Evolutionary conservation across 257 asterid species (phyloP).

Genomic region (Fraxinus cuspidata): DNA sequence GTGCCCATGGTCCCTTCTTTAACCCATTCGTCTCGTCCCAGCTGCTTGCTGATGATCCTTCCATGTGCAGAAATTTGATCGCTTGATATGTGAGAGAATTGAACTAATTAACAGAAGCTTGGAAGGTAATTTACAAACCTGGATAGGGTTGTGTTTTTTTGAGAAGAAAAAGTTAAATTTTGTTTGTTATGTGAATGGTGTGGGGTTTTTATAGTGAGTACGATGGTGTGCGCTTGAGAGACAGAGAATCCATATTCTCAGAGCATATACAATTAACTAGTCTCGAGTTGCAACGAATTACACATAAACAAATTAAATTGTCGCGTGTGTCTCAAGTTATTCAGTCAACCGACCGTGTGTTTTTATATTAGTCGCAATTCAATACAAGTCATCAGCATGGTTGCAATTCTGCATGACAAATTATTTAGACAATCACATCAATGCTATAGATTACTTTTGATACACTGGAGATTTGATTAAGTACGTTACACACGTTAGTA

Average conservation of each 20-base stretch:
- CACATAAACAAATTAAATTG: neutral
- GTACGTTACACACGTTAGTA: neutral
- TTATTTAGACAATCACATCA: neutral
- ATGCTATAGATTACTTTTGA: too few relatives aligned
- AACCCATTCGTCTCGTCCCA: slow-evolving; percentile 14
- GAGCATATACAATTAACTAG: neutral
- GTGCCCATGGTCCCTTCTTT: slow-evolving; percentile 49
- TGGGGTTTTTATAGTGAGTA: slow-evolving; percentile 12
- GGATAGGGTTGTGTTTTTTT: neutral
- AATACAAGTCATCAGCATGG: neutral
- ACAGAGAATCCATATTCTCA: slow-evolving; percentile 18
- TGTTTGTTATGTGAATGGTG: slow-evolving; percentile 1
- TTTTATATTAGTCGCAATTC: neutral
- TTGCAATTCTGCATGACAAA: neutral
- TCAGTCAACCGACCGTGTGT: neutral
- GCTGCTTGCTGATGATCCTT: neutral
- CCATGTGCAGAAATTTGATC: slow-evolving; percentile 15
- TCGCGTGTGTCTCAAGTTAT: neutral
- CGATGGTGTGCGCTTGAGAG: slow-evolving; percentile 18
- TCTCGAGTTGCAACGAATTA: neutral
- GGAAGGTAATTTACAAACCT: neutral
- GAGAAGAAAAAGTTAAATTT: neutral
- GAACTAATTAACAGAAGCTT: neutral
- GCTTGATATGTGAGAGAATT: neutral
- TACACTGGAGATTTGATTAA: too few relatives aligned